Evolutionary conservation across 306 rosid species (phyloP).

Genomic region (Nissolia schottii): DNA sequence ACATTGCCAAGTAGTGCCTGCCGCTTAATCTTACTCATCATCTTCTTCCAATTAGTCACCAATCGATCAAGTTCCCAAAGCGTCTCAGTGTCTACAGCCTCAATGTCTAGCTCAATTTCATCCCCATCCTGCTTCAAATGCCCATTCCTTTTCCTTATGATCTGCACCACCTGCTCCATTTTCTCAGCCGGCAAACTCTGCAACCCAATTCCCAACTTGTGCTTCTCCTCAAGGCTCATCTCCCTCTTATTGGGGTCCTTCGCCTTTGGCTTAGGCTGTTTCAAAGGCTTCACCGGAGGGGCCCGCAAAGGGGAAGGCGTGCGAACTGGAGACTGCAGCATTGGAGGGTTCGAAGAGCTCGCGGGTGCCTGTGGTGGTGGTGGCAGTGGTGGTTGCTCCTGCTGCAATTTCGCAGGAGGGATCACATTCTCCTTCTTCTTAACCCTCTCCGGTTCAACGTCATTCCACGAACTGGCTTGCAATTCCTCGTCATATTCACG

Average conservation of each 20-base stretch:
- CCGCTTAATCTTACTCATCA: slow-evolving; percentile 88
- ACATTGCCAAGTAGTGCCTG: slow-evolving; percentile 58
- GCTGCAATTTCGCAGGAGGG: slow-evolving; percentile 6
- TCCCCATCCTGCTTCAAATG: slow-evolving; percentile 94
- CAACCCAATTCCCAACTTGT: slow-evolving; percentile 77
- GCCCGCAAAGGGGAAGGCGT: slow-evolving; percentile 60
- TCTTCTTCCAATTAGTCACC: slow-evolving; percentile 85
- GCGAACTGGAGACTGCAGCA: slow-evolving; percentile 58
- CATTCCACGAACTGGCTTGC: slow-evolving; percentile 82
- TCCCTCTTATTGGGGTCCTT: slow-evolving; percentile 92
- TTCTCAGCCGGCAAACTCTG: slow-evolving; percentile 90
- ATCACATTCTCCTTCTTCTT: slow-evolving; percentile 35
- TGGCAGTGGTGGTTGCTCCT: slow-evolving; percentile 4
- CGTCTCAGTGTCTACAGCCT: slow-evolving; percentile 86
- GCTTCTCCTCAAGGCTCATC: slow-evolving; percentile 91
- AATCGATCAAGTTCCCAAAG: slow-evolving; percentile 99
- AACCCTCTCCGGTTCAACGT: slow-evolving; percentile 52
- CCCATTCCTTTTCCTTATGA: slow-evolving; percentile 84
- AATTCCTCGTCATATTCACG: slow-evolving; percentile 60
- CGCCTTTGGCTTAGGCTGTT: slow-evolving; percentile 93
- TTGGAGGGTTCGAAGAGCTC: slow-evolving; percentile 53
- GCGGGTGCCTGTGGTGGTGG: slow-evolving; percentile 22
- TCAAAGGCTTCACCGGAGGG: slow-evolving; percentile 61
- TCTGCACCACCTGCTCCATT: slow-evolving; percentile 96
- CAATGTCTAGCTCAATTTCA: slow-evolving; percentile 96